Evolutionary conservation across 768 basidiomycete genomes (phyloP), one percentile per base, ranked within the genome.

Genomic region (Pleurotus ostreatus): DNA sequence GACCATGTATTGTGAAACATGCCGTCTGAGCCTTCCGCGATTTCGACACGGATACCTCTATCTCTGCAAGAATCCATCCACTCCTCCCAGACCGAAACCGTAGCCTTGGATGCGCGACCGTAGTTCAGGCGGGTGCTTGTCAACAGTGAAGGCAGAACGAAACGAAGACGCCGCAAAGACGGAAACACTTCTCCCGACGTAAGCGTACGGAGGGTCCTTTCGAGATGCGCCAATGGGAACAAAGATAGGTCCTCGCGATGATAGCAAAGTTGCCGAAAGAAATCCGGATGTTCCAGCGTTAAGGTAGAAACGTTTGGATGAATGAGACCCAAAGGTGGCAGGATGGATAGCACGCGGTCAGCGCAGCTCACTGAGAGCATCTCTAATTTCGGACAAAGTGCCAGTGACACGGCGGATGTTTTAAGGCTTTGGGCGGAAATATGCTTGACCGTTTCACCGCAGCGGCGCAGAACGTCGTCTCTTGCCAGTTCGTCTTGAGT

Each of bases 281-380:
- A 53, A 11, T 53, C 7, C 7, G 51, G 51, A 18, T 39, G 20
- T 16, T 53, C 51, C 16, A 53, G 51, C 15, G 26, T 18, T 18
- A 53, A 41, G 51, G n/a, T 15, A 53, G 51, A 18, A 7, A 53
- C 16, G 34, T 12, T 53, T 16, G 51, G 51, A 16, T 53, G 51
- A 13, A 38, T 40, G 23, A 40, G 8, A 6, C 15, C 38, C 9
- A 40, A 44, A 15, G n/a, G 23, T 25, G 25, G n/a, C n/a, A 16
- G 49, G 11, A 39, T 18, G 39, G 18, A 41, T 8, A 23, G 5
- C 3, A 9, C 23, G 37, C 20, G 15, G 39, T 53, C n/a, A 22
- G 5, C 39, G 23, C 20, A n/a, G 13, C 34, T 41, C 11, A 53
- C 23, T 20, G 51, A 16, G 37, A 53, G 39, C 20, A 13, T 23